These are phyloP conservation scores for Wickerhamomyces hampshirensis DNA, from an alignment of 805 yeast species.

Conservation along the genomic window DNA sequence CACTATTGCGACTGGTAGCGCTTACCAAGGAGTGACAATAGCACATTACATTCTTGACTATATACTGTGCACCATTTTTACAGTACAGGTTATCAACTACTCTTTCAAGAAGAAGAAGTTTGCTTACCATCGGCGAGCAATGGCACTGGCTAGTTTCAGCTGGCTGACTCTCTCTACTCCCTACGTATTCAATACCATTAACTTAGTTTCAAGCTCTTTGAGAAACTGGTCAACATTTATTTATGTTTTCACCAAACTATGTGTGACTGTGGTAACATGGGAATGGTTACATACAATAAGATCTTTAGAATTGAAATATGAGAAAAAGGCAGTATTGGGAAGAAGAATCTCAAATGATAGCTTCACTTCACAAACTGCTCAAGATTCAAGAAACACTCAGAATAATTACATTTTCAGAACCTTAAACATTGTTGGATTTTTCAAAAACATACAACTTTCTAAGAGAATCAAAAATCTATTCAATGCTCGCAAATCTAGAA, in stretches of 20 bases:
- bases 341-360: slow-evolving; percentile 48
- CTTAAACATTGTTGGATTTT: slow-evolving; percentile 14
- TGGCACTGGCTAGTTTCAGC: slow-evolving; percentile 46
- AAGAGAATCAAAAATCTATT: too few species aligned
- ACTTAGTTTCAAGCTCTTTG: slow-evolving; percentile 33
- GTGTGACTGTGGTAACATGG: slow-evolving; percentile 53
- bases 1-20: neutral
- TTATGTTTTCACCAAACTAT: slow-evolving; percentile 42
- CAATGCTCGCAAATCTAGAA: neutral
- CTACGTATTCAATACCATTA: slow-evolving; percentile 31
- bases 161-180: slow-evolving; percentile 36
- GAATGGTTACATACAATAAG: slow-evolving; percentile 61
- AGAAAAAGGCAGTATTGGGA: slow-evolving; percentile 57
- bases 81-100: slow-evolving; percentile 34
- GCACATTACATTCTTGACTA: slow-evolving; percentile 28
- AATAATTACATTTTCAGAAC: slow-evolving; percentile 18
- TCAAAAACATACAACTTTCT: neutral
- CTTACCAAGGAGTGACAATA: too few species aligned
- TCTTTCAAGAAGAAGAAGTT: slow-evolving; percentile 34
- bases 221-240: slow-evolving; percentile 47
- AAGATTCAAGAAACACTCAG: slow-evolving; percentile 1
- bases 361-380: slow-evolving; percentile 17
- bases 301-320: slow-evolving; percentile 42
- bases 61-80: slow-evolving; percentile 26
- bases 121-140: slow-evolving; percentile 40